Base-by-base conservation (phyloP, 2,329 filamentous ascomycete genomes). In the Epichloe bromicola region DNA sequence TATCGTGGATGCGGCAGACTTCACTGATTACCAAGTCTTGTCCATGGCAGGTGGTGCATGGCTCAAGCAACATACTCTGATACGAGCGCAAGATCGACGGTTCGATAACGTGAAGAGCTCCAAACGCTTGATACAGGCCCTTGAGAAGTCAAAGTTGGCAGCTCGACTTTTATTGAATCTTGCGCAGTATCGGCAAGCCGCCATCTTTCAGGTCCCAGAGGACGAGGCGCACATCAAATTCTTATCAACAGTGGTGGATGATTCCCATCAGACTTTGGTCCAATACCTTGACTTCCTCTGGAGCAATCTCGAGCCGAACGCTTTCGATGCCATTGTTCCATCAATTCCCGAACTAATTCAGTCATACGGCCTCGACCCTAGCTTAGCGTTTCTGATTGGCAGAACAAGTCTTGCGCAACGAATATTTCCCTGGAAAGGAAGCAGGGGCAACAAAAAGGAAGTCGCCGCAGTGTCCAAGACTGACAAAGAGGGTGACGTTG, bases 251-350 rank as follows among this genome's bases (percentile, higher is more conserved):
- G 83, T 95, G 57, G 79, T 95, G 49, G 93, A 98, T 63, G 90
- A 95, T 63, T 85, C 94, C 19, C 88, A 95, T 58, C 80, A 86
- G 53, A 84, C 90, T 8, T 75, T 97, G 23, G 78, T 82, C 23
- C 90, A 96, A 61, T 98, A 94, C 62, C 75, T 97, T 17, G 93
- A 97, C 60, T 77, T 96, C 6, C 75, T 98, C 34, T 85, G 86
- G 62, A 86, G 80, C 63, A 94, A 89, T 60, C 69, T 96, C 33
- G 75, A 83, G 0, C 74, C 81, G 0, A 79, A 84, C 38, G 80
- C 90, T 19, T 97, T 96, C 54, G 86, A 94, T 60, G 70, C 73
- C 2, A 76, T 85, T 17, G 82, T 97, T 5, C 93, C 93, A 1
- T 78, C 81, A 33, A 78, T 95, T 41, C 71, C 82, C 4, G 74